Evolutionary conservation across 441 rosid genomes (phyloP), one percentile per base, ranked within the genome.

Genomic region (Jatropha podagrica): DNA sequence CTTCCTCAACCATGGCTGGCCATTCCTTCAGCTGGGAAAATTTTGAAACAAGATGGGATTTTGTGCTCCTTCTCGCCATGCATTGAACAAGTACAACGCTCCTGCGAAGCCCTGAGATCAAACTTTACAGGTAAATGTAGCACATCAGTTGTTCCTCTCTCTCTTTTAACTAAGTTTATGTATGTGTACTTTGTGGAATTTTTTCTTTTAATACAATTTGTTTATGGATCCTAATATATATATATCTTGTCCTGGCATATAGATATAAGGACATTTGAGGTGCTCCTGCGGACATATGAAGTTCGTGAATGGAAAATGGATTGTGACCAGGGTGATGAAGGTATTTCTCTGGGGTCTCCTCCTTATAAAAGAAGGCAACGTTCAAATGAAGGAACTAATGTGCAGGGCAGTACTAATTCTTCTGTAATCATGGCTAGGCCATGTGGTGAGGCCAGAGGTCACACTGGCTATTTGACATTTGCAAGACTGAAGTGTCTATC

Each of bases 21-120:
- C 3, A 86, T 91, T 83, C 86, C 89, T 69, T 95, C 91, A 12
- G 95, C 91, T 42, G 88, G 81, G 15, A 90, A 87, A 84, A 91
- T 91, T 95, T 80, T 95, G 83, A 95, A 88, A 84, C 88, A 84
- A 73, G 96, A 93, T 78, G 96, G 91, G 64, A 72, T 87, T 62
- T 46, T 93, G 56, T 95, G 98, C 79, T 91, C 97, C 37, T 95
- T 95, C 87, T 93, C 97, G 17, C 98, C 98, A 14, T 93, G 98
- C 82, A 92, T 92, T 55, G 99, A 92, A 82, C 94, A 93, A 89
- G 97, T 89, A 69, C 97, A 95, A 65, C 93, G 88, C 51, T 81
- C 94, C 15, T 92, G 94, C 77, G 97, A 95, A 84, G 85, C 87
- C 75, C 92, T 89, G 41, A 81, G 76, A 77, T 82, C 84, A 75